A percentile compares a stretch with the other conserved stretches of the same genome.
Evolutionary conservation across 2,329 filamentous ascomycete genomes (phyloP).

Genomic region (Ascochyta viciae-villosae): DNA sequence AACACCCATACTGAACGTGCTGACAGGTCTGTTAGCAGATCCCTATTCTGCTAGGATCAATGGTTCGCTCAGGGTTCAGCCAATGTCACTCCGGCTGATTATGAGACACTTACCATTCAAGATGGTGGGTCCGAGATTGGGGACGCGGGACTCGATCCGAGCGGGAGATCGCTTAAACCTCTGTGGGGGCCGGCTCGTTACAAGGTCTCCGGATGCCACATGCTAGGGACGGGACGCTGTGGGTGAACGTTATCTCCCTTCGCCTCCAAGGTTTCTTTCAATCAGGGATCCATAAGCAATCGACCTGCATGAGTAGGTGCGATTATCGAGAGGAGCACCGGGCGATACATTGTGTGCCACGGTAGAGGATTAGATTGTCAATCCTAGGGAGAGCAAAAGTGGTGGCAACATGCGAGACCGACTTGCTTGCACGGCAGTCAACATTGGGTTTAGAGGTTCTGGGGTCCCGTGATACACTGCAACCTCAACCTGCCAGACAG

Average conservation of each 20-base stretch:
- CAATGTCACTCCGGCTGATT: conserved; percentile 13
- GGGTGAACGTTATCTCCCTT: conserved; percentile 3
- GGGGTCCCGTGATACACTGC: background rate
- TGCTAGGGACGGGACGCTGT: conserved; percentile 2
- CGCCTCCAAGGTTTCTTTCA: background rate
- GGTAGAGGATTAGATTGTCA: background rate
- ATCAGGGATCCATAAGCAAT: background rate
- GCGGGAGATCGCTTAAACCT: conserved; percentile 22
- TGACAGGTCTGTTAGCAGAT: background rate
- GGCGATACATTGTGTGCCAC: background rate
- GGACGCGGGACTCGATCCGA: conserved; percentile 19
- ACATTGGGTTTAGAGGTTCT: background rate
- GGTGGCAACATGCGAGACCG: conserved; percentile 1
- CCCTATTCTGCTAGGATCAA: conserved; percentile 1
- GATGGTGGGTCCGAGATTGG: conserved; percentile 18
- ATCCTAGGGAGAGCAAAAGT: background rate
- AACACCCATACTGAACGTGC: background rate
- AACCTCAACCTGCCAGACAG: conserved; percentile 1
- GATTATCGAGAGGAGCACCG: background rate
- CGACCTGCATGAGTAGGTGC: background rate
- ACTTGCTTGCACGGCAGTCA: background rate
- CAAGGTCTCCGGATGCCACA: conserved; percentile 9
- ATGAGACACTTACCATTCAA: conserved; percentile 15
- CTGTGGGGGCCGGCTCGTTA: conserved; percentile 8
- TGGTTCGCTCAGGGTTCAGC: background rate